These are phyloP conservation scores for Pinus taeda DNA, from an alignment of 75 land plant genomes.

Conservation along the genomic window DNA sequence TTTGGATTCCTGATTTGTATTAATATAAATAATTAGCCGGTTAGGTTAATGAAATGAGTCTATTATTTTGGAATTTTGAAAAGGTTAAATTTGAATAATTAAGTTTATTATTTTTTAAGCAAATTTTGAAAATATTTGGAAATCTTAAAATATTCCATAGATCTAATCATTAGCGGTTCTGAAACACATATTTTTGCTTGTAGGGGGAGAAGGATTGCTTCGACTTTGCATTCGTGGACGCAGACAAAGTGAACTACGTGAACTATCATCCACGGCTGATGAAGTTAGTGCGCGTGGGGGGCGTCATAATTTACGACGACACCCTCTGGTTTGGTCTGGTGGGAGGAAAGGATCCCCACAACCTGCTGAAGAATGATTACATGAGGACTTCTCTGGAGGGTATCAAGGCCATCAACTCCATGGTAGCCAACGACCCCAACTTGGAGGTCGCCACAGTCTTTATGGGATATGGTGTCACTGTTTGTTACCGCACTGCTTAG, in stretches of 20 bases:
- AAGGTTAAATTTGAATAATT: no score
- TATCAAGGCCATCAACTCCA: neutral
- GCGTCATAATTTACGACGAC: constrained; percentile 48
- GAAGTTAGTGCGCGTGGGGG: constrained; percentile 51
- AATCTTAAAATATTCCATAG: no score
- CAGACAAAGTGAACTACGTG: constrained; percentile 54
- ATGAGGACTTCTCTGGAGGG: constrained; percentile 9
- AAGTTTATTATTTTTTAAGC: no score
- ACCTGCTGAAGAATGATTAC: constrained; percentile 1
- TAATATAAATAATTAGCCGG: no score
- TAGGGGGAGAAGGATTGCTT: constrained; percentile 20
- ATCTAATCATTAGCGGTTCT: no score
- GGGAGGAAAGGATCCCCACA: constrained; percentile 15
- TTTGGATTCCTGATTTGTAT: no score
- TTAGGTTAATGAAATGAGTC: no score
- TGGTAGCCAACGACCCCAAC: constrained; percentile 4
- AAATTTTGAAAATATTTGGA: no score
- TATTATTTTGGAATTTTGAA: no score
- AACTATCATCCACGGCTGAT: constrained; percentile 41
- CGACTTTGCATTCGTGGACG: constrained; percentile 62
- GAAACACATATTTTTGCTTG: neutral
- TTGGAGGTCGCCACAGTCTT: neutral
- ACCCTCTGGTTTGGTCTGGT: constrained; percentile 52
- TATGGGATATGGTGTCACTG: constrained; percentile 8
- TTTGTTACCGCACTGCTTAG: neutral